These are phyloP conservation scores for Acanthochlamys bracteata DNA, from an alignment of 106 monocot species.

Conservation along the genomic window DNA sequence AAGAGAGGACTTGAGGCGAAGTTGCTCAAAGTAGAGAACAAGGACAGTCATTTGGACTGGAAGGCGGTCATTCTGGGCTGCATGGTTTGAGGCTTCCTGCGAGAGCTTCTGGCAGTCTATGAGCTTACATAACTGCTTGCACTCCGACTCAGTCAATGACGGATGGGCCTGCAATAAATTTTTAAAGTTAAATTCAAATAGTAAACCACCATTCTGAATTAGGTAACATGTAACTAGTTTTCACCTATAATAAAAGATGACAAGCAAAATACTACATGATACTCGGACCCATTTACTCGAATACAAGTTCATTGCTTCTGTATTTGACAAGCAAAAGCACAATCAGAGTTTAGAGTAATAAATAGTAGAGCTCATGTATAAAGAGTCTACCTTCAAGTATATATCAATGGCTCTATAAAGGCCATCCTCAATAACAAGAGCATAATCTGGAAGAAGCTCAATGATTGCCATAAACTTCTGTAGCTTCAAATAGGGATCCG, in stretches of 20 bases:
- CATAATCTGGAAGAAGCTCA: conserved; percentile 91
- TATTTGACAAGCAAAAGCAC: too few relatives aligned
- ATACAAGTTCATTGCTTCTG: too few relatives aligned
- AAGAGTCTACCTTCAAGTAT: conserved; percentile 65
- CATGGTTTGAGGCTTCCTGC: conserved; percentile 78
- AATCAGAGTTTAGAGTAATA: too few relatives aligned
- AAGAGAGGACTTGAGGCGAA: conserved; percentile 69
- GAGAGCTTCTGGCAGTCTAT: conserved; percentile 91
- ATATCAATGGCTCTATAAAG: conserved; percentile 87
- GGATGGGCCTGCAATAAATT: conserved; percentile 61
- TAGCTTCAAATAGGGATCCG: conserved; percentile 74
- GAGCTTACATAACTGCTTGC: conserved; percentile 79
- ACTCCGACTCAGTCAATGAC: conserved; percentile 69
- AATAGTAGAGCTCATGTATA: neutral
- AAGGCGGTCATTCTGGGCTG: conserved; percentile 87
- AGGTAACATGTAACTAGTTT: too few relatives aligned
- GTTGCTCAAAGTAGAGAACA: conserved; percentile 80
- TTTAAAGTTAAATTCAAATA: neutral
- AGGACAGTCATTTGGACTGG: conserved; percentile 73
- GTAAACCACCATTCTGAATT: too few relatives aligned
- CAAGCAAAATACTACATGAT: too few relatives aligned
- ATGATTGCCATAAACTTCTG: conserved; percentile 76
- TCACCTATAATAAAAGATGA: too few relatives aligned
- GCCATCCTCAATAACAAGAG: conserved; percentile 83
- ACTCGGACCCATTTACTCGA: too few relatives aligned